Evolutionary conservation across 768 basidiomycete species (phyloP).

Genomic region (Lactarius sp.): DNA sequence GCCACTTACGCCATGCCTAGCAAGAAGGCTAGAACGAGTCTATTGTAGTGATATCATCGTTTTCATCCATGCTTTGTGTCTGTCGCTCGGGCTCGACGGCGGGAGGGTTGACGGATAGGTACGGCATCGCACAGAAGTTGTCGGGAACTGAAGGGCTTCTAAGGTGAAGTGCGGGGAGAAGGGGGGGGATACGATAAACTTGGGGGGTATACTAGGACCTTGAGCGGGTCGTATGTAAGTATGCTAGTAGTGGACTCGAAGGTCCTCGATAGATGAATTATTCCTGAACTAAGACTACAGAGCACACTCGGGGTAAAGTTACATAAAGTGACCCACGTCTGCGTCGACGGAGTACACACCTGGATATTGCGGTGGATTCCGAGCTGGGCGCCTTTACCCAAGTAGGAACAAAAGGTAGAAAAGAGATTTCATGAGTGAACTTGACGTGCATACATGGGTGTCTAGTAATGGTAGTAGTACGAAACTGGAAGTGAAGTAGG

Average conservation of each 20-base stretch:
- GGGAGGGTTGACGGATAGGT: background rate
- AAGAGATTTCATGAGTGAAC: background rate
- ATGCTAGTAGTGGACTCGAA: background rate
- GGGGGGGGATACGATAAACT: background rate
- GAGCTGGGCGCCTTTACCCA: background rate
- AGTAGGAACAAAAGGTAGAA: background rate
- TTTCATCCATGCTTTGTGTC: background rate
- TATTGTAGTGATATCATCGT: background rate
- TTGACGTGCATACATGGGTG: slow-evolving; percentile 2
- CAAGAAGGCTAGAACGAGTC: background rate
- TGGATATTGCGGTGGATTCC: background rate
- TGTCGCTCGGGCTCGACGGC: background rate
- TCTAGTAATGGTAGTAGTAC: slow-evolving; percentile 10
- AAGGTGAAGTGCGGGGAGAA: background rate
- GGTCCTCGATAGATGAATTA: background rate
- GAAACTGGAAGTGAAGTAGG: background rate
- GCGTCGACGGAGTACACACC: background rate
- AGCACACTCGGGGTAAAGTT: background rate
- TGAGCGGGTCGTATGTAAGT: background rate
- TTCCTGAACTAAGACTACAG: background rate
- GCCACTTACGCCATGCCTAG: background rate
- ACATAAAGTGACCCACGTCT: background rate
- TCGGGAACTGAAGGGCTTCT: background rate
- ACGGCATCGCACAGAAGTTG: background rate
- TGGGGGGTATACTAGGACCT: background rate